phyloP scores from a whole-genome alignment of 2,329 filamentous ascomycete genomes.

The Dryadomyces quercivorus region DNA sequence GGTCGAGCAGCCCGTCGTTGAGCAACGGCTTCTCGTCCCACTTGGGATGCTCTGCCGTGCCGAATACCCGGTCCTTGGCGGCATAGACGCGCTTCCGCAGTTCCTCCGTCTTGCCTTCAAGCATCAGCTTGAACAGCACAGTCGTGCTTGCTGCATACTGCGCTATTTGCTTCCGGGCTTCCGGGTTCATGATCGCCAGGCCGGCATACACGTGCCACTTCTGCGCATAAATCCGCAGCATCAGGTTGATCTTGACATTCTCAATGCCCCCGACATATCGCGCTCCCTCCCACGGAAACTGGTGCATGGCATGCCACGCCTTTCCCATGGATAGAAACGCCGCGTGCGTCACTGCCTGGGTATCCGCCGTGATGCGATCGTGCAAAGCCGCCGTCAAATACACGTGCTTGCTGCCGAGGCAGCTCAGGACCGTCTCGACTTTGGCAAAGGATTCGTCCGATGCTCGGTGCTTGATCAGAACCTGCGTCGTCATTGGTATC shows the following conservation, averaged over 20 bases:
- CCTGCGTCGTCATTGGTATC: slow-evolving; percentile 24
- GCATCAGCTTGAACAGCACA: slow-evolving; percentile 93
- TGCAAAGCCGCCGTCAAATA: slow-evolving; percentile 78
- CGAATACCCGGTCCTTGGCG: slow-evolving; percentile 59
- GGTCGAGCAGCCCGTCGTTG: slow-evolving; percentile 74
- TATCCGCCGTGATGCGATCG: slow-evolving; percentile 95
- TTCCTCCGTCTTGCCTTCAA: slow-evolving; percentile 68
- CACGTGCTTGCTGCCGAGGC: slow-evolving; percentile 76
- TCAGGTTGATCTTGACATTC: slow-evolving; percentile 98
- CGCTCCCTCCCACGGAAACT: slow-evolving; percentile 95
- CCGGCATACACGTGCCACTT: slow-evolving; percentile 99
- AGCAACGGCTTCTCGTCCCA: slow-evolving; percentile 57
- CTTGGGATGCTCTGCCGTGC: slow-evolving; percentile 50
- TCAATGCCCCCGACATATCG: slow-evolving; percentile 96
- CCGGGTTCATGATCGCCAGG: slow-evolving; percentile 90
- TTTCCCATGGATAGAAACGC: slow-evolving; percentile 97
- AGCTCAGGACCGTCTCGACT: slow-evolving; percentile 70
- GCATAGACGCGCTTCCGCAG: slow-evolving; percentile 57
- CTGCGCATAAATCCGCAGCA: slow-evolving; percentile 90
- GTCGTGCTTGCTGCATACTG: slow-evolving; percentile 91
- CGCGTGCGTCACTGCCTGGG: slow-evolving; percentile 93
- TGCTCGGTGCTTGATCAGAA: slow-evolving; percentile 84
- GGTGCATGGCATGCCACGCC: slow-evolving; percentile 87
- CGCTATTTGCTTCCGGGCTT: slow-evolving; percentile 80
- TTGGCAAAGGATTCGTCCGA: slow-evolving; percentile 63